Base-by-base conservation (phyloP, 108 stramenopile species). In the Skeletonema costatum region DNA sequence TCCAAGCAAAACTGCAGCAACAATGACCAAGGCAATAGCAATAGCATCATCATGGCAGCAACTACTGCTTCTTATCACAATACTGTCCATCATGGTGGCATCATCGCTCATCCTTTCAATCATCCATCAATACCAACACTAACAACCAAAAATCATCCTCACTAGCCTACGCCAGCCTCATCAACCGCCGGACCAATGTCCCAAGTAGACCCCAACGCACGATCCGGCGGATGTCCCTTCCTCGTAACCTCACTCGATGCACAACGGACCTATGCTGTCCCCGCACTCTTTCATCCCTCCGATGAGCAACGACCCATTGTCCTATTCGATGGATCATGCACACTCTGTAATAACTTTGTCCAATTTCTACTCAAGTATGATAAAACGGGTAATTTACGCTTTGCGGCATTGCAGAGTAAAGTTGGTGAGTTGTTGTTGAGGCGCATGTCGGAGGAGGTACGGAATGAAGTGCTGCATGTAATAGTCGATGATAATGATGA, bases 221-320 rank as follows among this genome's bases (percentile, higher is more conserved):
- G 72, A 56, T 29, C 25, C 3, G 81, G 81, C 5, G 78, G 78
- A 11, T 82, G 81, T 63, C 81, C 81, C 50, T 82, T 82, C 64
- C 68, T 82, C 16, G 51, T 32, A 19, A 66, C 48, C 62, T 69
- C 35, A 32, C 53, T 56, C 19, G 56, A 56, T 2, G 38, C 64
- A 21, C 68, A 46, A 32, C 21, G 2, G 29, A 56, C 79, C 32
- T 80, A 67, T 42, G 72, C 72, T n/a, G 68, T 80, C 30, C 79
- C 79, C 7, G 68, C 64, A 11, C 53, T 80, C 68, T 80, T 80
- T 59, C 32, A 66, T 32, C 32, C 29, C 5, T 19, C 33, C 19
- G 36, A 32, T 41, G 46, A 33, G 35, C 16, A 66, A 25, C 74
- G 85, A 35, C 85, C 85, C 8, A 78, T 85, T 38, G 71, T 85